A percentile compares a stretch with the other conserved stretches of the same genome.
phyloP scores from a whole-genome alignment of 2,329 filamentous ascomycete genomes.

The Diaporthe velutina region DNA sequence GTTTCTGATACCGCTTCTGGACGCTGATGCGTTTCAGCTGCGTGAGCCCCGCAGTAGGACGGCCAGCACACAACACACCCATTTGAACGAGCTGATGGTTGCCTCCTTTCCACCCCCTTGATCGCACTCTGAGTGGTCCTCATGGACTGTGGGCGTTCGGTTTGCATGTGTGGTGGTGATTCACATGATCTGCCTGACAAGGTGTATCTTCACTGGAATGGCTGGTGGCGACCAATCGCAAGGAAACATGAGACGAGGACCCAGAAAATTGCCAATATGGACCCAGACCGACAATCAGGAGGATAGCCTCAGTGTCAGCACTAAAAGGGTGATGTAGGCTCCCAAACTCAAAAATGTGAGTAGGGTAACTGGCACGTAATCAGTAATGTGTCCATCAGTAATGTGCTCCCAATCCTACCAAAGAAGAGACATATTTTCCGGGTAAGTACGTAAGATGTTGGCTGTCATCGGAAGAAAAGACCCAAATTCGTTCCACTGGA shows the following conservation, averaged over 20 bases:
- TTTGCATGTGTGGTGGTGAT: constrained; percentile 33
- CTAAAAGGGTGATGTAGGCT: constrained; percentile 69
- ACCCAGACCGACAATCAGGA: constrained; percentile 10
- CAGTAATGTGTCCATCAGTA: neutral
- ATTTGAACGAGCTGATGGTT: constrained; percentile 24
- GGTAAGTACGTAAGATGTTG: neutral
- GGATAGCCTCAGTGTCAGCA: constrained; percentile 64
- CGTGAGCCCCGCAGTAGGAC: constrained; percentile 32
- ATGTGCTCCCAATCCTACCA: neutral
- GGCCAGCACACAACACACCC: constrained; percentile 32
- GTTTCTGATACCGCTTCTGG: constrained; percentile 28
- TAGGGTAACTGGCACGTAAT: constrained; percentile 59
- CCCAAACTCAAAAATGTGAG: constrained; percentile 68
- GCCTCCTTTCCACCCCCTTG: neutral
- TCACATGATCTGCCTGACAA: constrained; percentile 37
- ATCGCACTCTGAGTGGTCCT: constrained; percentile 25
- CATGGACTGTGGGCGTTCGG: constrained; percentile 21
- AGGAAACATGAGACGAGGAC: neutral
- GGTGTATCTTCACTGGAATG: neutral
- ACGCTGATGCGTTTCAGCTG: constrained; percentile 27
- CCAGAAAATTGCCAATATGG: neutral
- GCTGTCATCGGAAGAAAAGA: neutral
- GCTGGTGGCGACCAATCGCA: constrained; percentile 15
- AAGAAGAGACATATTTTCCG: neutral
- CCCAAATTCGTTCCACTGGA: neutral